These are phyloP conservation scores for Zygnema cylindricum DNA, from an alignment of 139 green algal genomes.

Conservation along the genomic window DNA sequence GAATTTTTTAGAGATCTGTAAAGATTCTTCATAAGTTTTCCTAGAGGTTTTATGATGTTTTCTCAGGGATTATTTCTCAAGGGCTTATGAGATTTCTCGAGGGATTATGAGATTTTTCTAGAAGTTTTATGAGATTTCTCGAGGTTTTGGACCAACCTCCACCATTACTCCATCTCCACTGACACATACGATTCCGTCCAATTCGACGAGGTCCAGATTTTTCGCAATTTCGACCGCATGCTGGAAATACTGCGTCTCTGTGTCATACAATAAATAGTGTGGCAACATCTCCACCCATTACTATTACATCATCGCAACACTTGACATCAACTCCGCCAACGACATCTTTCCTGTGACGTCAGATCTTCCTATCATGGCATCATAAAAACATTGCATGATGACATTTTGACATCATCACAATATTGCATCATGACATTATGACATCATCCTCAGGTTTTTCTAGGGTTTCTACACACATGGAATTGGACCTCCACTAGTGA, in stretches of 20 bases:
- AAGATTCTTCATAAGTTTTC: too few relatives aligned
- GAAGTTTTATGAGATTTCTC: too few relatives aligned
- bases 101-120: too few relatives aligned
- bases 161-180: conserved; percentile 30
- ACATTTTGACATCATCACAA: not conserved
- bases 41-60: too few relatives aligned
- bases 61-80: too few relatives aligned
- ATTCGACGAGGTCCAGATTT: not conserved
- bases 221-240: conserved; percentile 7
- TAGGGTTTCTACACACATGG: too few relatives aligned
- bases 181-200: conserved; percentile 36
- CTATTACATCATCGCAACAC: not conserved
- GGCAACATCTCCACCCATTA: not conserved
- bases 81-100: too few relatives aligned
- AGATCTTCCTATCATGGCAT: not conserved
- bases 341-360: not conserved
- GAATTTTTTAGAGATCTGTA: too few relatives aligned
- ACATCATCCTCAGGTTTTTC: too few relatives aligned
- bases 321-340: not conserved
- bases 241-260: conserved; percentile 35
- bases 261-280: not conserved
- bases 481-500: too few relatives aligned
- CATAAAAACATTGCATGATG: not conserved
- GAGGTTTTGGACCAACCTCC: conserved; percentile 34
- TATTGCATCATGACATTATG: too few relatives aligned